phyloP scores from a whole-genome alignment of 495 filamentous ascomycete species.

The Penicillium goetzii region DNA sequence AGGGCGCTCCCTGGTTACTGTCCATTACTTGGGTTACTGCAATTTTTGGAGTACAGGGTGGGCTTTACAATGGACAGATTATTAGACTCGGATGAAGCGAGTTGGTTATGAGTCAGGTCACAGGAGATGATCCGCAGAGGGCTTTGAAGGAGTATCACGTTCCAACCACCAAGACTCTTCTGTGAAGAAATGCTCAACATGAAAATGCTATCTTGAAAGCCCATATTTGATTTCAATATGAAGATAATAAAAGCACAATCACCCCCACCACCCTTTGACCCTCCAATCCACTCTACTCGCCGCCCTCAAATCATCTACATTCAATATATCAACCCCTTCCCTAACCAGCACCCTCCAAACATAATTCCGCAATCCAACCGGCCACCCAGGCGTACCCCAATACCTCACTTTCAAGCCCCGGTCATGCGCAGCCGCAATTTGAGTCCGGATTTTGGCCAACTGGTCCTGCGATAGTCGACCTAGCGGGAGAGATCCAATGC shows the following conservation, averaged over 20 bases:
- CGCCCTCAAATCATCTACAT: slow-evolving; percentile 33
- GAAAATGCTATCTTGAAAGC: not conserved
- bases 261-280: slow-evolving; percentile 20
- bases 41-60: not conserved
- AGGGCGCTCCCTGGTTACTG: not conserved
- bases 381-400: slow-evolving; percentile 70
- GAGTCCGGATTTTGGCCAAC: slow-evolving; percentile 54
- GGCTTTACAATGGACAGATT: not conserved
- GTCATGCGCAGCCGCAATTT: slow-evolving; percentile 61
- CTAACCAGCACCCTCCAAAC: slow-evolving; percentile 65
- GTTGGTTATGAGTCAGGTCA: not conserved
- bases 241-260: not conserved
- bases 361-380: slow-evolving; percentile 57
- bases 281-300: slow-evolving; percentile 31
- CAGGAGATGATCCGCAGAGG: too few relatives aligned
- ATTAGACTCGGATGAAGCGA: not conserved
- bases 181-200: not conserved
- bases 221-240: not conserved
- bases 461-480: slow-evolving; percentile 49
- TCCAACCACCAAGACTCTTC: not conserved
- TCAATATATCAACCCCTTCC: slow-evolving; percentile 59
- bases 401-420: slow-evolving; percentile 66
- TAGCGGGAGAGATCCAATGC: slow-evolving; percentile 41
- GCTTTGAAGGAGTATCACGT: not conserved
- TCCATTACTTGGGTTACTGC: not conserved